Base-by-base conservation (phyloP, 1,284 basidiomycete species). In the Mycena citricolor region DNA sequence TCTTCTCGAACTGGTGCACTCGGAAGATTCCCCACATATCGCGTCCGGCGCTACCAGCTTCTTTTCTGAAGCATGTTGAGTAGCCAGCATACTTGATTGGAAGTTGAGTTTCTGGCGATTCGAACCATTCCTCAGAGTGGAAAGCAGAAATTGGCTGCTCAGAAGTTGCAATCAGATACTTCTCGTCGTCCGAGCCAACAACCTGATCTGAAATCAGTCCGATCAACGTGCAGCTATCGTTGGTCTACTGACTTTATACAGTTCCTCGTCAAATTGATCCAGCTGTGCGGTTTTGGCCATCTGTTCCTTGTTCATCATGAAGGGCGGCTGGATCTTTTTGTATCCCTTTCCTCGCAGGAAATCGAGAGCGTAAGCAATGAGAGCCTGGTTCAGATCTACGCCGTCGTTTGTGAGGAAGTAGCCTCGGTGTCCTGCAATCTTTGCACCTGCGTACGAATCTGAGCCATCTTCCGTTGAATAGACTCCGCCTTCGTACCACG, bases 11-110 rank as follows among this genome's bases (percentile, higher is more conserved):
- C 69, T 99, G 97, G 66, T 99, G 97, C 39, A 99, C 94, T 26
- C 97, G 90, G 83, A 99, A 99, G 68, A 98, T 97, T 47, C 95
- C 97, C 94, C 95, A 98, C 71, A 97, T 98, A 61, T 99, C 97
- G 45, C 93, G 87, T 12, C 97, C 97, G 32, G 94, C 92, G 4
- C 91, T 89, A 35, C 95, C 97, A 4, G 95, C 95, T 71, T 99
- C 95, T 69, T 98, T 99, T 35, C 97, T 83, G 86, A 99, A 99
- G 67, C 95, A 99, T n/a, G 95, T 99, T 59, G 84, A 86, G 64
- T 86, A 87, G 11, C 86, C 85, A 0, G 85, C 90, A 60, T 84
- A 94, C 68, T 79, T 77, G 63, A 97, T 79, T 6, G 97, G 95
- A 8, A 99, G 83, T 64, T 95, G 91, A 32, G 79, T 82, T 51